Evolutionary conservation across 768 basidiomycete genomes (phyloP).

Genomic region (Clitopilus passeckerianus): DNA sequence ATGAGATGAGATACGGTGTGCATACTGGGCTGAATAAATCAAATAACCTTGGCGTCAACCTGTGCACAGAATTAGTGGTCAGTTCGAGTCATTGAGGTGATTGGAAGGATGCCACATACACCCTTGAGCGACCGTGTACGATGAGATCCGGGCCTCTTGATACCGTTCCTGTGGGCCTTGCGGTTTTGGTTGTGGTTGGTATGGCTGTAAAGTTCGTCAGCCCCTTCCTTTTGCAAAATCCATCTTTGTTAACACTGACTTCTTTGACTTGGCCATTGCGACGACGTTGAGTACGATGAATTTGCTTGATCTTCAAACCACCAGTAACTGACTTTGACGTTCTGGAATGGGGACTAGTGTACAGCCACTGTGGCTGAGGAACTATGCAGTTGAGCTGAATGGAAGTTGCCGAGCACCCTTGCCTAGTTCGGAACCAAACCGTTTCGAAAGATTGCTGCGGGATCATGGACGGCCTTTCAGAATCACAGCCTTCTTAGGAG

Average conservation of each 20-base stretch:
- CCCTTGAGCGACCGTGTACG: conserved; percentile 83
- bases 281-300: conserved; percentile 23
- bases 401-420: conserved; percentile 4
- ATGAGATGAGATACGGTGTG: conserved; percentile 2
- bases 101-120: conserved; percentile 52
- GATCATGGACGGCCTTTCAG: neutral
- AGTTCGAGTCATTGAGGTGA: neutral
- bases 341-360: conserved; percentile 10
- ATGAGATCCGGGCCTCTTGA: conserved; percentile 74
- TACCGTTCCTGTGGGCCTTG: conserved; percentile 98
- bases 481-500: neutral
- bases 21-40: conserved; percentile 7
- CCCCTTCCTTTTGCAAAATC: neutral
- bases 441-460: neutral
- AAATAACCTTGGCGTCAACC: conserved; percentile 75
- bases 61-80: conserved; percentile 20
- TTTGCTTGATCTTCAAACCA: conserved; percentile 1
- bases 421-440: neutral
- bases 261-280: conserved; percentile 97
- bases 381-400: conserved; percentile 29
- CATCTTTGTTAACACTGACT: conserved; percentile 44
- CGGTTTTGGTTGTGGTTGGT: conserved; percentile 95
- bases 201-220: conserved; percentile 42
- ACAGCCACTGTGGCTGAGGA: conserved; percentile 42
- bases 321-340: conserved; percentile 7